Conservation (phyloP, 2,329 filamentous ascomycete species). For the Alternaria sp. region DNA sequence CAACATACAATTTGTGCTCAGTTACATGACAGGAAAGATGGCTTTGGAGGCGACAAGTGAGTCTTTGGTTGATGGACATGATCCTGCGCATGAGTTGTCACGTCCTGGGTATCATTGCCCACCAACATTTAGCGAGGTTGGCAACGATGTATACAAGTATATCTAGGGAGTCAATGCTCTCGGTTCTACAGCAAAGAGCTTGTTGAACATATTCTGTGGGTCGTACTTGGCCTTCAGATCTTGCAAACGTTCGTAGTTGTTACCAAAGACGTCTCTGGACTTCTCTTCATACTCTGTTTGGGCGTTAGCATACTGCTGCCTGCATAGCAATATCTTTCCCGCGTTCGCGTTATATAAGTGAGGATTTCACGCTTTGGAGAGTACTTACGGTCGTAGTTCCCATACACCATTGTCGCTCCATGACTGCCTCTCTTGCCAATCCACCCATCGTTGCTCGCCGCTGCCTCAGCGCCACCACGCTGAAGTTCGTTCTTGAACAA, state of each 20-base stretch:
- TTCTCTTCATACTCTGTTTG: conserved; percentile 11
- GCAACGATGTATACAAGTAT: not conserved
- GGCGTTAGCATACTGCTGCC: not conserved
- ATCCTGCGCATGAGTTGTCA: not conserved
- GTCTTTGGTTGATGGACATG: not conserved
- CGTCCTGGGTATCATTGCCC: not conserved
- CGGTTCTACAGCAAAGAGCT: conserved; percentile 1
- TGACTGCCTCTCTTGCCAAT: conserved; percentile 11
- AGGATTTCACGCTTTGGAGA: not conserved
- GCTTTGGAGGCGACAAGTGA: not conserved
- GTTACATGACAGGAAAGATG: not conserved
- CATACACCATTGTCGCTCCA: conserved; percentile 13
- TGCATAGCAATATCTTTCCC: not conserved
- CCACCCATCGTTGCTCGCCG: conserved; percentile 5
- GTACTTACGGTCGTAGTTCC: conserved; percentile 14
- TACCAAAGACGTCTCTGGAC: conserved; percentile 10
- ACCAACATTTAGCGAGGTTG: not conserved
- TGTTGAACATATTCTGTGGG: conserved; percentile 10
- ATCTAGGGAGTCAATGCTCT: not conserved
- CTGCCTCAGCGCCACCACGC: conserved; percentile 4
- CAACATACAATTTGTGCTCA: not conserved
- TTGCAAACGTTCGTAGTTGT: conserved; percentile 10
- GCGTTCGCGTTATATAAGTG: too few relatives aligned
- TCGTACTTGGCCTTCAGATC: conserved; percentile 15
- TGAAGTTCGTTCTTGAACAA: conserved; percentile 9